Evolutionary conservation across 208 protist genomes (phyloP).

Genomic region (Porcisia hertigi): DNA sequence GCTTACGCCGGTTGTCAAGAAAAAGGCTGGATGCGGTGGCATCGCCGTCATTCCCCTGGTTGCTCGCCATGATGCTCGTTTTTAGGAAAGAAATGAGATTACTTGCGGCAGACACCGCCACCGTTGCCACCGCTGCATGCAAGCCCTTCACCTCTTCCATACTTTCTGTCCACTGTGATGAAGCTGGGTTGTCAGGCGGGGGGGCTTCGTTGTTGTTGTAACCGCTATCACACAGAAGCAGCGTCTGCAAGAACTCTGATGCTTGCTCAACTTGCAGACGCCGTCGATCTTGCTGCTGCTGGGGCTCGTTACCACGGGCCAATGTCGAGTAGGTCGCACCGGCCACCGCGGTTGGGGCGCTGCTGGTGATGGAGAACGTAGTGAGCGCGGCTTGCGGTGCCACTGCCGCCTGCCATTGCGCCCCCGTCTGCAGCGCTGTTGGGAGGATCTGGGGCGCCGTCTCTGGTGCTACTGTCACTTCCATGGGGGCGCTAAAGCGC

Average conservation of each 20-base stretch:
- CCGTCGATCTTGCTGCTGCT: constrained; percentile 30
- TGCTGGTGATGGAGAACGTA: constrained; percentile 5
- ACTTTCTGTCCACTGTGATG: constrained; percentile 24
- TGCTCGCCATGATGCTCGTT: constrained; percentile 14
- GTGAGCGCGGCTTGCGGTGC: constrained; percentile 9
- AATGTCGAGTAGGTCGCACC: constrained; percentile 12
- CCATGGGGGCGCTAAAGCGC: constrained; percentile 49
- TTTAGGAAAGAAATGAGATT: constrained; percentile 60
- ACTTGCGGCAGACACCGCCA: constrained; percentile 43
- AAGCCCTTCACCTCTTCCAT: constrained; percentile 29
- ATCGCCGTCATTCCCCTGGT: constrained; percentile 26
- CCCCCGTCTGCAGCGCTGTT: constrained; percentile 5
- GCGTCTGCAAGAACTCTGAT: constrained; percentile 36
- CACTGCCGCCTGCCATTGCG: constrained; percentile 5
- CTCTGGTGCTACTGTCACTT: constrained; percentile 13
- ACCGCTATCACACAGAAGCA: constrained; percentile 53
- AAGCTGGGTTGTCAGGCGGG: constrained; percentile 30
- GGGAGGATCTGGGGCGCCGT: background rate
- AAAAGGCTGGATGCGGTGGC: constrained; percentile 15
- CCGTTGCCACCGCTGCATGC: constrained; percentile 26
- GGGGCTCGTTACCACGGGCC: constrained; percentile 14
- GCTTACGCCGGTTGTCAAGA: constrained; percentile 16
- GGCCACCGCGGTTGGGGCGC: background rate
- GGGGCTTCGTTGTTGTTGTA: constrained; percentile 42
- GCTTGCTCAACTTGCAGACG: constrained; percentile 21